Conservation (phyloP, 1,284 basidiomycete species). For the Amylostereum chailletii region DNA sequence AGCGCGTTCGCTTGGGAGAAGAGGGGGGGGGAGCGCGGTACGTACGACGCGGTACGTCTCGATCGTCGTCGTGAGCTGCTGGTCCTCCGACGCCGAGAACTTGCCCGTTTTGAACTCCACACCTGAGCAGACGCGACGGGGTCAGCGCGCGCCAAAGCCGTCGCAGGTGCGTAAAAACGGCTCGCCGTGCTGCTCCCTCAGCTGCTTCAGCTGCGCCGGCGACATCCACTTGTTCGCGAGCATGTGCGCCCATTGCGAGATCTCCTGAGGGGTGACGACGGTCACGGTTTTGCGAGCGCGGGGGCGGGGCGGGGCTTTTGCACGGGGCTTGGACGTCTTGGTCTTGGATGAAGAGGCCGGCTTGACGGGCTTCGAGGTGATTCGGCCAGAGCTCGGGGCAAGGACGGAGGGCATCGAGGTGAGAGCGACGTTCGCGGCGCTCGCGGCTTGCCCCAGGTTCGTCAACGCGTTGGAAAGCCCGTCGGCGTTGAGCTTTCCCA, state of each 20-base stretch:
- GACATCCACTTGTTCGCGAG: no score
- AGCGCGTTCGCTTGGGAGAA: neutral
- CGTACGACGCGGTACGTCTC: constrained; percentile 53
- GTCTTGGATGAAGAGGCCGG: no score
- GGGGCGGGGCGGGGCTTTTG: no score
- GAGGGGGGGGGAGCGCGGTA: constrained; percentile 5
- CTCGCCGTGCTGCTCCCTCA: no score
- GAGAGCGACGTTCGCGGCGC: constrained; percentile 31
- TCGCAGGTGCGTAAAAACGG: no score
- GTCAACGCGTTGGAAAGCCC: constrained; percentile 60
- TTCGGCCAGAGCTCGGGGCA: constrained; percentile 12
- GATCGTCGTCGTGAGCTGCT: constrained; percentile 54
- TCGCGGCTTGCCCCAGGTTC: constrained; percentile 48
- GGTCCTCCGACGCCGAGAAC: constrained; percentile 70
- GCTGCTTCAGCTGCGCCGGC: no score
- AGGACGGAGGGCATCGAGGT: constrained; percentile 24
- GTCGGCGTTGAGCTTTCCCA: constrained; percentile 64
- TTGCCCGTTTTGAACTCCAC: constrained; percentile 79
- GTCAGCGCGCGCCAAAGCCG: neutral
- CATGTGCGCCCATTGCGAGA: no score
- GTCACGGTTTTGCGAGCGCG: no score
- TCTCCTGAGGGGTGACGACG: no score
- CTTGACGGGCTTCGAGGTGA: no score
- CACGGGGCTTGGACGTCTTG: no score
- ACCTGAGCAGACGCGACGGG: constrained; percentile 31